Percentiles rank a stretch among this genome's conserved stretches.
Evolutionary conservation across 2,329 filamentous ascomycete genomes (phyloP).

Genomic region (Microthyrium microscopicum): DNA sequence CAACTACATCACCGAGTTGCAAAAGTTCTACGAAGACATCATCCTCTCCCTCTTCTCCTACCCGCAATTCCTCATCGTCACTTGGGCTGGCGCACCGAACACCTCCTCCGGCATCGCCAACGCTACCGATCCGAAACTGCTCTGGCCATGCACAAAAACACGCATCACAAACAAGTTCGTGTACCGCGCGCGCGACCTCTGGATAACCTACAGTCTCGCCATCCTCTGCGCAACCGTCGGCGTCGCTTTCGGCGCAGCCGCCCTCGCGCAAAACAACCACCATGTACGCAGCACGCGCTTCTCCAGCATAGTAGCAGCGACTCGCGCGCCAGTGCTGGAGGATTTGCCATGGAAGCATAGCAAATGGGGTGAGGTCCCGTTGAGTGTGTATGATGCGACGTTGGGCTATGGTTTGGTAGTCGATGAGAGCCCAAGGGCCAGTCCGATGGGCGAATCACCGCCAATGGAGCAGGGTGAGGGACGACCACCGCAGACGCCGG

Average conservation of each 20-base stretch:
- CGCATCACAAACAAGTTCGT: constrained; percentile 16
- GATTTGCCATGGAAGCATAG: constrained; percentile 1
- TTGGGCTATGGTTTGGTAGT: constrained; percentile 1
- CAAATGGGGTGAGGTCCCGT: neutral
- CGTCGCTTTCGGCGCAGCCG: constrained; percentile 17
- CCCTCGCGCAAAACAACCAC: constrained; percentile 20
- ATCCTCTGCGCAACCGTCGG: constrained; percentile 16
- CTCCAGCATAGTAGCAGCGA: constrained; percentile 21
- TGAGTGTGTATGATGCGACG: neutral
- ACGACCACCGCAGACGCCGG: too few species aligned
- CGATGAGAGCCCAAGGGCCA: too few species aligned
- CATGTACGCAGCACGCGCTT: constrained; percentile 19
- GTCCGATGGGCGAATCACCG: too few species aligned
- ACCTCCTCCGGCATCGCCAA: neutral
- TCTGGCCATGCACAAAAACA: constrained; percentile 11
- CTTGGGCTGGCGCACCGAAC: neutral
- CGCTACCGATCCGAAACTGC: neutral
- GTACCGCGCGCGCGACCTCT: constrained; percentile 17
- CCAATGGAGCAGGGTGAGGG: too few species aligned
- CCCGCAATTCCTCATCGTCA: constrained; percentile 11
- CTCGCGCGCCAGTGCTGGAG: constrained; percentile 21
- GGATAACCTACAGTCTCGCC: constrained; percentile 20
- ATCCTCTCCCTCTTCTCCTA: constrained; percentile 20
- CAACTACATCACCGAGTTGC: constrained; percentile 14
- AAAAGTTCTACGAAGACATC: constrained; percentile 21